Evolutionary conservation across 1,284 basidiomycete genomes (phyloP), one percentile per base, ranked within the genome.

Genomic region (Apiotrichum porosum): DNA sequence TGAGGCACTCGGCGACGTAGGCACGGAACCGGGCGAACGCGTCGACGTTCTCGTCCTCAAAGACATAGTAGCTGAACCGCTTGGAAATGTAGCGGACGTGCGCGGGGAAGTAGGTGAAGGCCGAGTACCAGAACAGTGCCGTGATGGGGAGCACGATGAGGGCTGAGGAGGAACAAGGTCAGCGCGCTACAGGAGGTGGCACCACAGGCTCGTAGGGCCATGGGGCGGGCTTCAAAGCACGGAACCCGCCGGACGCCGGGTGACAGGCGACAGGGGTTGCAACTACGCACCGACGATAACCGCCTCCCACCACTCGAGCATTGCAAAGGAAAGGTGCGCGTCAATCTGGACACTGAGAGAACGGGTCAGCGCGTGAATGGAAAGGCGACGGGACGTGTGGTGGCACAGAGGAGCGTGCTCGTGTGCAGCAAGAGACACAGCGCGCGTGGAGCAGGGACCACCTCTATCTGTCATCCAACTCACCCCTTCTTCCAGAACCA

Each of bases 231-330:
- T n/a, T n/a, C n/a, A n/a, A n/a, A n/a, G n/a, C n/a, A n/a, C n/a
- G n/a, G n/a, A n/a, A n/a, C n/a, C n/a, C n/a, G n/a, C n/a, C n/a
- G n/a, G n/a, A n/a, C n/a, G n/a, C n/a, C n/a, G n/a, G n/a, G n/a
- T n/a, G n/a, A n/a, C n/a, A n/a, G n/a, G n/a, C n/a, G n/a, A n/a
- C n/a, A n/a, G n/a, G n/a, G n/a, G n/a, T n/a, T n/a, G n/a, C n/a
- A n/a, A n/a, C n/a, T 5, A 69, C 72, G 50, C 54, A 73, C 72
- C 58, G 33, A 74, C 55, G 12, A 72, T 51, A 12, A 61, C 51
- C 23, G 63, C 65, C 58, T 74, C 72, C 68, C 68, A 69, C 14
- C 63, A 61, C 52, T 73, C 69, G 49, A 74, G 58, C 69, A 74
- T 69, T 17, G 60, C 61, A 22, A 70, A 56, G 13, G 63, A 66